phyloP scores from a whole-genome alignment of 352 stramenopile genomes.

The Pythium sukuiense region DNA sequence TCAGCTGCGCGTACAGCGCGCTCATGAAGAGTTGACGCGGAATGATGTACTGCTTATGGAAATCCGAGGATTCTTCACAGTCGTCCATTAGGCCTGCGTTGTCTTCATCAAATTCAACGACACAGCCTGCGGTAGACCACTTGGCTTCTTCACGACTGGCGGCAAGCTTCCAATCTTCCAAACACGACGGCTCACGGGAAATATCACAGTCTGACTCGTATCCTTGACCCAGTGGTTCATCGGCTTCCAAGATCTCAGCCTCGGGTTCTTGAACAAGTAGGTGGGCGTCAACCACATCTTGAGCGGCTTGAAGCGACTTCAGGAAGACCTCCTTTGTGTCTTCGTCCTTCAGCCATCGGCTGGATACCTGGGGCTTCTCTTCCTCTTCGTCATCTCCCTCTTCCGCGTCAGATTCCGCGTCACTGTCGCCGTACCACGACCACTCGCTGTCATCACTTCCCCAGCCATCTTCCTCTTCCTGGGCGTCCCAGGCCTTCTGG shows the following conservation, averaged over 20 bases:
- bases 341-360: conserved; percentile 15
- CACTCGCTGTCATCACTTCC: conserved; percentile 52
- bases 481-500: conserved; percentile 40
- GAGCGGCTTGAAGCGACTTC: conserved; percentile 40
- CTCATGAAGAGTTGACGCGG: conserved; percentile 56
- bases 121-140: conserved; percentile 32
- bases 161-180: conserved; percentile 22
- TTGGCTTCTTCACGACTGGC: conserved; percentile 42
- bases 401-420: conserved; percentile 45
- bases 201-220: conserved; percentile 75
- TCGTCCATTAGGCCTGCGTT: conserved; percentile 36
- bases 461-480: conserved; percentile 45
- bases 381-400: conserved; percentile 27
- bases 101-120: conserved; percentile 18
- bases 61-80: conserved; percentile 19
- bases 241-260: conserved; percentile 33
- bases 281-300: conserved; percentile 50
- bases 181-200: conserved; percentile 30
- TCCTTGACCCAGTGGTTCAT: conserved; percentile 56
- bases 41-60: conserved; percentile 61
- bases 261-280: conserved; percentile 35
- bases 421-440: conserved; percentile 61
- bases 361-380: not conserved
- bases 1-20: conserved; percentile 35
- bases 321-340: conserved; percentile 42